Conservation (phyloP, 148 eudicot species). For the Fagopyrum esculentum region DNA sequence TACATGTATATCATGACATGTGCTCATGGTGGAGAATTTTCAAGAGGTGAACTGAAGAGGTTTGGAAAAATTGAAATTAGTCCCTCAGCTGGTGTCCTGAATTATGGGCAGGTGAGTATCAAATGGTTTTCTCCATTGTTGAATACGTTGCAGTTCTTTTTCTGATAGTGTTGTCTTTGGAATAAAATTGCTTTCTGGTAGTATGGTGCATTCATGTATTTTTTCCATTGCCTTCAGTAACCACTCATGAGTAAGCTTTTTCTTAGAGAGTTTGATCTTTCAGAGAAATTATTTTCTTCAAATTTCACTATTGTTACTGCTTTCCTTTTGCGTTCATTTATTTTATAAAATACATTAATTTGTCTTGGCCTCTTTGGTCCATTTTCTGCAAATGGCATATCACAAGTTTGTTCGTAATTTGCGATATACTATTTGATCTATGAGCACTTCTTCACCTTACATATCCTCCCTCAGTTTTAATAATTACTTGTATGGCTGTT, state of each 20-base stretch:
- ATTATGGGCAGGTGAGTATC: constrained; percentile 81
- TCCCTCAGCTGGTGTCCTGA: constrained; percentile 92
- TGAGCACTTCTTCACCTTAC: not conserved
- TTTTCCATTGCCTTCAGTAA: not conserved
- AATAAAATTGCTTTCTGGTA: not conserved
- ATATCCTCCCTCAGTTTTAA: not conserved
- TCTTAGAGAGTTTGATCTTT: not conserved
- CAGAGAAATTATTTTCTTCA: not conserved
- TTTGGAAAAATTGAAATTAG: constrained; percentile 92
- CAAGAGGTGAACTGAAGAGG: constrained; percentile 62
- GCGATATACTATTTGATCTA: not conserved
- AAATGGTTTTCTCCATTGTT: constrained; percentile 1
- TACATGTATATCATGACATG: constrained; percentile 86
- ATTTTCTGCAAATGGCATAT: not conserved
- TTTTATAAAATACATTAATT: not conserved
- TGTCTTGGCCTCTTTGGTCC: not conserved
- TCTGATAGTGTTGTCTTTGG: not conserved
- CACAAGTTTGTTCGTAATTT: not conserved
- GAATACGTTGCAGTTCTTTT: not conserved
- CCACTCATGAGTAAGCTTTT: not conserved
- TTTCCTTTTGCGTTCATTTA: not conserved
- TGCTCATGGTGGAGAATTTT: constrained; percentile 53
- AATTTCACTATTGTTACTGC: not conserved
- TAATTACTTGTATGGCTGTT: not conserved
- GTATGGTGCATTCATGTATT: not conserved